Conservation (phyloP, 2,329 filamentous ascomycete species). For the Neoascochyta sp. region DNA sequence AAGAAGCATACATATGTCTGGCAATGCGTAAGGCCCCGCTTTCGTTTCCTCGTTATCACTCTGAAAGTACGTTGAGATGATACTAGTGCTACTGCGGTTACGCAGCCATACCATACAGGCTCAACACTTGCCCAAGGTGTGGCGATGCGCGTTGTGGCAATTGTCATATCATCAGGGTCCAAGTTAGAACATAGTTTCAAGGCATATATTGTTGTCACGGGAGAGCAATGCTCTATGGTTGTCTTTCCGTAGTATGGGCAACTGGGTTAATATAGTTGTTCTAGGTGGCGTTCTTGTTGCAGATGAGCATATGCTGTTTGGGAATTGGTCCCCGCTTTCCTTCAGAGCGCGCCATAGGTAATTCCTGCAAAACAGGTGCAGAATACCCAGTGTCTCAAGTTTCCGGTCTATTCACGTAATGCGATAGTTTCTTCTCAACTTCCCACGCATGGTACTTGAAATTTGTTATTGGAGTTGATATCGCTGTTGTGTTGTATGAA, state of each 20-base stretch:
- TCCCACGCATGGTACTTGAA: no score
- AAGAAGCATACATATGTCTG: slow-evolving; percentile 6
- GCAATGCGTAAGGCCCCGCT: slow-evolving; percentile 1
- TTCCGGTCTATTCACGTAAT: no score
- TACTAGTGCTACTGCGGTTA: slow-evolving; percentile 1
- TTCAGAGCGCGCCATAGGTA: no score
- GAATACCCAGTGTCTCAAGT: no score
- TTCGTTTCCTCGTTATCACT: neutral
- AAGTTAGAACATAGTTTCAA: neutral
- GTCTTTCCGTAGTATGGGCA: no score
- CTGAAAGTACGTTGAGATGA: neutral
- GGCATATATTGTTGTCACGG: no score
- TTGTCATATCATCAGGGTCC: slow-evolving; percentile 1
- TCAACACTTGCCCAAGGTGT: slow-evolving; percentile 1
- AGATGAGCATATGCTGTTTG: neutral
- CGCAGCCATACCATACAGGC: neutral
- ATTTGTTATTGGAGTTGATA: no score
- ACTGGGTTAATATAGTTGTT: neutral
- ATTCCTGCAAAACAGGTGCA: no score
- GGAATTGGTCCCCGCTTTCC: no score
- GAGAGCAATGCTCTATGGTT: no score
- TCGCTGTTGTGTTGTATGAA: no score
- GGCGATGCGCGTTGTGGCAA: slow-evolving; percentile 1
- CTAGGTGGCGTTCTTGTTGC: neutral
- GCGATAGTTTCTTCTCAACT: no score